Evolutionary conservation across 2,329 filamentous ascomycete genomes (phyloP).

Genomic region (Calonectria fujianensis): DNA sequence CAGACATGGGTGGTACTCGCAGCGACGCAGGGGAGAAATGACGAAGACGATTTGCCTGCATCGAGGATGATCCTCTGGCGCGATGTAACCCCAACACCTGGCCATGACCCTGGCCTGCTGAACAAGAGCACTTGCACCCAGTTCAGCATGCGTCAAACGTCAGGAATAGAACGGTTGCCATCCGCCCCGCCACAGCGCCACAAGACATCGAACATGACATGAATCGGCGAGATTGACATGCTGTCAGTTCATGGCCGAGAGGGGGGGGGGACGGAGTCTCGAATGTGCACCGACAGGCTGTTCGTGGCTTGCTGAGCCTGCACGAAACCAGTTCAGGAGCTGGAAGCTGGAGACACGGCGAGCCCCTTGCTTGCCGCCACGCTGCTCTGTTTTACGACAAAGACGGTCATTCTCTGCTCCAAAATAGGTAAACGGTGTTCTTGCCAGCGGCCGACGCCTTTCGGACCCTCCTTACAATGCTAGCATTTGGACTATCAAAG

Average conservation of each 20-base stretch:
- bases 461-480: slow-evolving; percentile 50
- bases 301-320: slow-evolving; percentile 32
- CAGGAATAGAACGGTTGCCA: slow-evolving; percentile 18
- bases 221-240: slow-evolving; percentile 17
- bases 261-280: neutral
- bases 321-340: slow-evolving; percentile 19
- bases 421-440: slow-evolving; percentile 42
- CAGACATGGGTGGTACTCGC: slow-evolving; percentile 24
- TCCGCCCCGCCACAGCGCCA: slow-evolving; percentile 33
- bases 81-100: slow-evolving; percentile 53
- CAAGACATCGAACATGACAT: slow-evolving; percentile 11
- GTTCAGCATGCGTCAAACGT: slow-evolving; percentile 26
- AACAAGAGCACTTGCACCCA: slow-evolving; percentile 50
- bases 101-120: slow-evolving; percentile 50
- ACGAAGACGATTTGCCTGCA: slow-evolving; percentile 37
- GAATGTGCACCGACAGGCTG: slow-evolving; percentile 15
- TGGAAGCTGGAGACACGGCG: slow-evolving; percentile 18
- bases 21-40: slow-evolving; percentile 47
- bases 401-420: slow-evolving; percentile 45
- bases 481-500: slow-evolving; percentile 18
- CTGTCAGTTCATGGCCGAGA: neutral
- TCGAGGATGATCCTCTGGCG: slow-evolving; percentile 44
- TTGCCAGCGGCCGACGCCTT: slow-evolving; percentile 45
- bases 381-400: slow-evolving; percentile 6
- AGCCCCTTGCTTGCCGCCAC: slow-evolving; percentile 49